Percentiles rank a stretch among this genome's conserved stretches.
phyloP scores from a whole-genome alignment of 2,329 filamentous ascomycete genomes.

The Coniella vitis region DNA sequence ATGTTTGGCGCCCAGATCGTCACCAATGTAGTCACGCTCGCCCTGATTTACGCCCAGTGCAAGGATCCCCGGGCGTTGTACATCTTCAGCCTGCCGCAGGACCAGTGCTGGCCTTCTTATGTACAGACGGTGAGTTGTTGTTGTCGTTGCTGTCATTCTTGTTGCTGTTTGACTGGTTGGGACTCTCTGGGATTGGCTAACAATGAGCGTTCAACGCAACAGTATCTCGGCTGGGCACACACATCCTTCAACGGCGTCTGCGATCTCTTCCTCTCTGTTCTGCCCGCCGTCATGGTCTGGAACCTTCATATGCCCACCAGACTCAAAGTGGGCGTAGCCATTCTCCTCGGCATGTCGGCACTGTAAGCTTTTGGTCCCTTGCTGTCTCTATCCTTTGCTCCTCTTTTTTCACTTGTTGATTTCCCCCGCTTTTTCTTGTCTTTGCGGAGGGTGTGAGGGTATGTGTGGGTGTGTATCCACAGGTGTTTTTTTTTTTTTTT shows the following conservation, averaged over 20 bases:
- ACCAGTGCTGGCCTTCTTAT: conserved; percentile 3
- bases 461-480: no score
- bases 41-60: conserved; percentile 6
- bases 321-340: conserved; percentile 6
- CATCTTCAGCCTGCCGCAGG: background rate
- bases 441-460: no score
- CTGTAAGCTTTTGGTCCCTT: background rate
- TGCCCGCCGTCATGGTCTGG: conserved; percentile 7
- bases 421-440: background rate
- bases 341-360: conserved; percentile 8
- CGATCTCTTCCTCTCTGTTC: conserved; percentile 3
- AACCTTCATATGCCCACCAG: conserved; percentile 5
- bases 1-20: conserved; percentile 5
- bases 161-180: background rate
- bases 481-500: no score
- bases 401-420: no score
- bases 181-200: background rate
- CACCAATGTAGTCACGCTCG: conserved; percentile 6
- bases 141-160: background rate
- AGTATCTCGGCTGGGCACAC: conserved; percentile 10
- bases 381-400: no score
- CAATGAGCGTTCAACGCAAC: background rate
- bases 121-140: conserved; percentile 3
- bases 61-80: conserved; percentile 9
- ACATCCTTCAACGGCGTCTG: conserved; percentile 7